phyloP scores from a whole-genome alignment of 768 basidiomycete genomes.

The Amanita polypyramis region DNA sequence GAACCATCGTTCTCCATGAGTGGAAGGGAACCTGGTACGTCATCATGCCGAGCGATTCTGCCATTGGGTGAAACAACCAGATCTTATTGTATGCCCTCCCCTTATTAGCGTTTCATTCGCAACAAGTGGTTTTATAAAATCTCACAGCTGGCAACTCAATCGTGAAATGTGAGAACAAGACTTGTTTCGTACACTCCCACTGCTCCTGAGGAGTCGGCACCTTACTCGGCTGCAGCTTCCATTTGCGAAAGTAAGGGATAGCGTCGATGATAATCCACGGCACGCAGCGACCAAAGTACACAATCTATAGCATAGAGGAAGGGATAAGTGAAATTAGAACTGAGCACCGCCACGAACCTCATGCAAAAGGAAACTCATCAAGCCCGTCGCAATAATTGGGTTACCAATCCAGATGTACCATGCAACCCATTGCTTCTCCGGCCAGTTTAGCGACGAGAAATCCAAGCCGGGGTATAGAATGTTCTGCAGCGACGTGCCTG shows the following conservation, averaged over 20 bases:
- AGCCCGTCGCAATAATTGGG: conserved; percentile 85
- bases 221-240: conserved; percentile 89
- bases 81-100: conserved; percentile 44
- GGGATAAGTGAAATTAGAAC: neutral
- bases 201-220: conserved; percentile 73
- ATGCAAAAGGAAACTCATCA: conserved; percentile 88
- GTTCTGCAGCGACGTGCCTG: conserved; percentile 17
- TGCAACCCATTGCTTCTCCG: conserved; percentile 72
- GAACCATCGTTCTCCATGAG: conserved; percentile 49
- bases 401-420: conserved; percentile 87
- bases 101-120: no score
- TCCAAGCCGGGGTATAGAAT: conserved; percentile 49
- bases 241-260: conserved; percentile 86
- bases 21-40: conserved; percentile 96
- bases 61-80: conserved; percentile 86
- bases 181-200: conserved; percentile 93
- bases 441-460: conserved; percentile 49
- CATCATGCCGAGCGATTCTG: conserved; percentile 77
- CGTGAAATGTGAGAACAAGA: conserved; percentile 91
- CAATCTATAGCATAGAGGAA: conserved; percentile 40
- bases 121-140: no score
- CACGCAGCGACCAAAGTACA: conserved; percentile 92
- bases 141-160: conserved; percentile 83
- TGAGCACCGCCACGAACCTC: no score
- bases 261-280: conserved; percentile 96